phyloP scores from a whole-genome alignment of 2,329 filamentous ascomycete species.

The Colletotrichum scovillei region DNA sequence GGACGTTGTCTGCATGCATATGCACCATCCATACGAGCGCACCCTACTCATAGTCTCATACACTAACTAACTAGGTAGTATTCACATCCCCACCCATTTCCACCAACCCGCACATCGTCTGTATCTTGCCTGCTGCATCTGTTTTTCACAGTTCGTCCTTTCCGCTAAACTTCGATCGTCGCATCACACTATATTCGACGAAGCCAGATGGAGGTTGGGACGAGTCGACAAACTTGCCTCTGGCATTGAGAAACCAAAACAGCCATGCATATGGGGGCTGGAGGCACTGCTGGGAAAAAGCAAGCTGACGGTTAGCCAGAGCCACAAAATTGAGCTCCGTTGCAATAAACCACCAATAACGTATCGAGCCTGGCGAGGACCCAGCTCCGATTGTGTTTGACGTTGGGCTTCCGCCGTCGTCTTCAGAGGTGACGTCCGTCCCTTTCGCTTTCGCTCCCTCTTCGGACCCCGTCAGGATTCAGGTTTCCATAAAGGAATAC shows the following conservation, averaged over 20 bases:
- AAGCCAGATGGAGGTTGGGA: constrained; percentile 8
- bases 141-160: not conserved
- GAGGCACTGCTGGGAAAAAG: constrained; percentile 17
- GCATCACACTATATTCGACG: constrained; percentile 7
- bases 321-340: constrained; percentile 8
- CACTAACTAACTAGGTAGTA: not conserved
- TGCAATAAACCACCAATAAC: constrained; percentile 27
- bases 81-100: not conserved
- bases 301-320: constrained; percentile 8
- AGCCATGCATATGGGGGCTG: not conserved
- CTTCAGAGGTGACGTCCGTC: constrained; percentile 14
- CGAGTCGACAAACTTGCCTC: not conserved
- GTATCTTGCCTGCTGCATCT: not conserved
- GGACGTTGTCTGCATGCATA: not conserved
- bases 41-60: not conserved
- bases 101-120: not conserved
- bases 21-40: not conserved
- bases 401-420: not conserved
- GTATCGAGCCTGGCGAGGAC: constrained; percentile 23
- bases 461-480: not conserved
- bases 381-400: constrained; percentile 20
- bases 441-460: constrained; percentile 1
- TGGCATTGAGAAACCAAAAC: not conserved
- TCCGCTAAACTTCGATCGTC: not conserved
- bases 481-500: not conserved